phyloP scores from a whole-genome alignment of 208 protist species.

The Vickermania ingenoplastis region DNA sequence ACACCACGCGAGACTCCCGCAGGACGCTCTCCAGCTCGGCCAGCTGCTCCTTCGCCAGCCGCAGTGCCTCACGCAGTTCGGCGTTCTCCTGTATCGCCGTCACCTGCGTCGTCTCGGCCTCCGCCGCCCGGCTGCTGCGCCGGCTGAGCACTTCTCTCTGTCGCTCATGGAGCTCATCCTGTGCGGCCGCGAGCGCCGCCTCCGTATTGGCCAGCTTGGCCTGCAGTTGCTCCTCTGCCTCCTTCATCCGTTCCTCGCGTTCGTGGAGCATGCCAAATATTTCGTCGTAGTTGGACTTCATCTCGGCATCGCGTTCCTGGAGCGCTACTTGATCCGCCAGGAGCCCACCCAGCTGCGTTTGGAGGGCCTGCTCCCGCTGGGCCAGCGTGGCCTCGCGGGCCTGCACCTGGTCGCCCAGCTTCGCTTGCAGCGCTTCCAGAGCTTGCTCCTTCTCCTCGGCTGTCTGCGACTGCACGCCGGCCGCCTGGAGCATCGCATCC shows the following conservation, averaged over 20 bases:
- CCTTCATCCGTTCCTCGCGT: not conserved
- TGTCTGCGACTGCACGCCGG: not conserved
- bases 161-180: not conserved
- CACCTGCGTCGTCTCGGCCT: not conserved
- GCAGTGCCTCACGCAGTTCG: not conserved
- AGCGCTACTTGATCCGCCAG: not conserved
- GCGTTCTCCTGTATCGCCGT: not conserved
- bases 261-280: not conserved
- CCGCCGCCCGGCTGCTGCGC: not conserved
- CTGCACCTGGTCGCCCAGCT: not conserved
- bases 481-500: not conserved
- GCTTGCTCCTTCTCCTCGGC: not conserved
- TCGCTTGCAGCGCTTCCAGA: not conserved
- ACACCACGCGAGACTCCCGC: no score
- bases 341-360: not conserved
- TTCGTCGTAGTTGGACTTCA: slow-evolving; percentile 3
- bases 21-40: not conserved
- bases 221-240: not conserved
- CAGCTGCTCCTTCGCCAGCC: not conserved
- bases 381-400: not conserved
- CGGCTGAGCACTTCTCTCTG: not conserved
- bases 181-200: not conserved
- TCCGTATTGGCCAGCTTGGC: not conserved
- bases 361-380: not conserved
- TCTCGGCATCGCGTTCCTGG: not conserved